Evolutionary conservation across 1,284 basidiomycete species (phyloP), one percentile per base, ranked within the genome.

Genomic region (Rhodotorula sp.): DNA sequence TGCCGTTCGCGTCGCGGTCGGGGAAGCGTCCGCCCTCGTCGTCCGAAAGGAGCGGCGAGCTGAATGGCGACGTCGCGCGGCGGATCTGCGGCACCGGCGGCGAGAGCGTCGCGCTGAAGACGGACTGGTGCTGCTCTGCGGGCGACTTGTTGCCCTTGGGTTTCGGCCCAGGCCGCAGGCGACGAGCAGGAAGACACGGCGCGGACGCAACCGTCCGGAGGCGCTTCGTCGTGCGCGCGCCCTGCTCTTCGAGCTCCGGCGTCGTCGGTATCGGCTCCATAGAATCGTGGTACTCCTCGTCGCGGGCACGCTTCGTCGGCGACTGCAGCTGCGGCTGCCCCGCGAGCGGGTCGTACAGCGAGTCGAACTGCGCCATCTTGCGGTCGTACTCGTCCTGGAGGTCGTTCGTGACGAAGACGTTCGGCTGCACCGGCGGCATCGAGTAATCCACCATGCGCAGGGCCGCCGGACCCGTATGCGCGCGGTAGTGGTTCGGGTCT

Each of bases 181-280:
- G 64, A 22, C 62, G 62, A 1, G 69, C 60, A 1, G 66, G 64
- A 8, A 76, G 64, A 39, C 68, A 73, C 1, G 75, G 75, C 15
- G 75, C 75, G 7, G 75, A 76, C 2, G 75, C 75, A 27, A 76
- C 75, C 12, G 73, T 71, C 1, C 75, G 70, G 8, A 76, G 67
- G 1, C 69, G 72, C 61, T 76, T 76, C 39, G 61, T 54, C 25
- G 66, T 55, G 57, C 56, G 50, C 53, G 64, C 17, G 29, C 63
- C 32, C 50, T 25, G 41, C 54, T 37, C 48, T 19, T 46, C 34
- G 34, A 32, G 10, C 17, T 55, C 53, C 4, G 64, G 61, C 19
- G 68, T 65, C 7, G 58, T 53, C 25, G 60, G 34, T 46, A 70
- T 27, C 60, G 57, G 12, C 37, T 64, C 54, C 32, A 53, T 46